These are phyloP conservation scores for Talaromyces sp. DNA, from an alignment of 2,329 filamentous ascomycete genomes.

Conservation along the genomic window DNA sequence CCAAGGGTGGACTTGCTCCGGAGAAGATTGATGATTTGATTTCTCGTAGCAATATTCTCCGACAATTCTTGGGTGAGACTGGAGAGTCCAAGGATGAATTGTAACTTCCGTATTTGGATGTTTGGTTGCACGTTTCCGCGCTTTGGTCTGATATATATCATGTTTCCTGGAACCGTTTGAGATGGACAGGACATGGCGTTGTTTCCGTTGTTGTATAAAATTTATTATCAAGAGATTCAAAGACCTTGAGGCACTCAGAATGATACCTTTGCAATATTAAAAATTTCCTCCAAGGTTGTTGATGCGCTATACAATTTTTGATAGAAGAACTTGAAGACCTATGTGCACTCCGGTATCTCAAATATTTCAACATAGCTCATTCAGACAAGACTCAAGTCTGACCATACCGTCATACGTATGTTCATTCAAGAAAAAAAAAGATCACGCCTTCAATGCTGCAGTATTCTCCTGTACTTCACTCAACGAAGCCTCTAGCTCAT, in stretches of 20 bases:
- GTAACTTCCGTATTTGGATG: slow-evolving; percentile 40
- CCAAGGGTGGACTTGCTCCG: slow-evolving; percentile 78
- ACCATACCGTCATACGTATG: neutral
- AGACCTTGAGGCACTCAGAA: neutral
- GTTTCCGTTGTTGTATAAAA: neutral
- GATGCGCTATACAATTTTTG: neutral
- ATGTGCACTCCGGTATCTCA: too few relatives aligned
- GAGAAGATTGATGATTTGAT: slow-evolving; percentile 86
- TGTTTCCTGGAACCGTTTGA: slow-evolving; percentile 8
- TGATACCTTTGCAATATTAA: slow-evolving; percentile 1
- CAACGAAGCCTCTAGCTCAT: slow-evolving; percentile 73
- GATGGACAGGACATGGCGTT: neutral
- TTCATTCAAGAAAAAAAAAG: too few relatives aligned
- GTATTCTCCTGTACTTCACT: slow-evolving; percentile 47
- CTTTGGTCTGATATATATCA: slow-evolving; percentile 19
- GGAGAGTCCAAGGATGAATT: slow-evolving; percentile 63
- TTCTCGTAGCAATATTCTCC: slow-evolving; percentile 80
- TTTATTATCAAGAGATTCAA: neutral
- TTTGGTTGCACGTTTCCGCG: neutral
- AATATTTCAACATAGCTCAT: too few relatives aligned
- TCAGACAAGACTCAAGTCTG: neutral
- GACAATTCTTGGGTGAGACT: slow-evolving; percentile 63
- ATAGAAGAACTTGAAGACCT: too few relatives aligned
- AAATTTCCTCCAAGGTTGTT: neutral
- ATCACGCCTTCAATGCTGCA: slow-evolving; percentile 23